A percentile compares a stretch with the other conserved stretches of the same genome.
phyloP scores from a whole-genome alignment of 2,329 filamentous ascomycete genomes.

The Cercospora zeina region DNA sequence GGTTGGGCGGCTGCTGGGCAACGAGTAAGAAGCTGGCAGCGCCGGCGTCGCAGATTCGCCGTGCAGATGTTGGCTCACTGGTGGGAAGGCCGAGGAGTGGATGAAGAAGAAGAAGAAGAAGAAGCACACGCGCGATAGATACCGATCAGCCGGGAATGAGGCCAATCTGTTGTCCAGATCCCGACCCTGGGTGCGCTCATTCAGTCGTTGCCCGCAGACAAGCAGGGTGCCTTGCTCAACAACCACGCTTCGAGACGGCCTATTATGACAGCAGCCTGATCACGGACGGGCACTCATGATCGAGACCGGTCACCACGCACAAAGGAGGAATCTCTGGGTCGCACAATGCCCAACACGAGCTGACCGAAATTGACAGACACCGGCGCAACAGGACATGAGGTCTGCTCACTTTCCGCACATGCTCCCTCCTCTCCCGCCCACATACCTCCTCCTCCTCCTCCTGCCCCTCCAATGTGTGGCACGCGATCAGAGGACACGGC shows the following conservation, averaged over 20 bases:
- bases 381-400: slow-evolving; percentile 8
- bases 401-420: neutral
- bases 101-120: neutral
- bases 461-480: neutral
- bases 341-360: slow-evolving; percentile 10
- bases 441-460: too few species aligned
- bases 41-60: neutral
- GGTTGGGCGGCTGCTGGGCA: slow-evolving; percentile 6
- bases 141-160: slow-evolving; percentile 1
- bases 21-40: neutral
- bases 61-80: neutral
- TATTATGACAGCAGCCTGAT: neutral
- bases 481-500: neutral
- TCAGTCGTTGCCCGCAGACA: neutral
- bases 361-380: slow-evolving; percentile 8
- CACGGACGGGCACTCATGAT: neutral
- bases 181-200: neutral
- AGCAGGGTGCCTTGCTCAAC: neutral
- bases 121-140: neutral
- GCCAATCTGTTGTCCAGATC: neutral
- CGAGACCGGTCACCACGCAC: slow-evolving; percentile 1
- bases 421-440: neutral
- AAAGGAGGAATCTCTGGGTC: slow-evolving; percentile 8
- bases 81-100: neutral
- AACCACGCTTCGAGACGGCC: neutral